phyloP scores from a whole-genome alignment of 371 early-diverging fungal species.

The Syncephalastrum contaminatum region DNA sequence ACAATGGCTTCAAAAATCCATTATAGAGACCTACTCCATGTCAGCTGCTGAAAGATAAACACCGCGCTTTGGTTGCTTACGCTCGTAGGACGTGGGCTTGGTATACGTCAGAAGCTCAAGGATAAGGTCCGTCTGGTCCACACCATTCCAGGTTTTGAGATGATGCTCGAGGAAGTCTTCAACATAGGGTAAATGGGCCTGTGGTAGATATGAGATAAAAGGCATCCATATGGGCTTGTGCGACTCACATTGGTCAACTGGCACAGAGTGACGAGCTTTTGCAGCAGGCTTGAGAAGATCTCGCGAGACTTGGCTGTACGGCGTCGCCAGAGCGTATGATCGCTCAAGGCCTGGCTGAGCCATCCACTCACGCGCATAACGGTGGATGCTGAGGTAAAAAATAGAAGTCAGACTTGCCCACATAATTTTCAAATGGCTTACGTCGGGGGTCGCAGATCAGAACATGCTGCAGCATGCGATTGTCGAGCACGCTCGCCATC shows the following conservation, averaged over 20 bases:
- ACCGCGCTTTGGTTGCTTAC: constrained; percentile 21
- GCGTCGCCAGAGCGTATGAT: constrained; percentile 32
- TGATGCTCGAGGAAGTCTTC: constrained; percentile 46
- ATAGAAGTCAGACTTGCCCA: background rate
- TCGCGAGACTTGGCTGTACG: constrained; percentile 24
- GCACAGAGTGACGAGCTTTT: constrained; percentile 34
- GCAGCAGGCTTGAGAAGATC: constrained; percentile 34
- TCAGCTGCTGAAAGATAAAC: constrained; percentile 18
- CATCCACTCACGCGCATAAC: constrained; percentile 46
- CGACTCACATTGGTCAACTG: constrained; percentile 43
- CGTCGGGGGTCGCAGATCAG: constrained; percentile 32
- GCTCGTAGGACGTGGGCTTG: constrained; percentile 45
- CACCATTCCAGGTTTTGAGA: constrained; percentile 52
- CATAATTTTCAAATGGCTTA: constrained; percentile 11
- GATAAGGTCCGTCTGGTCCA: constrained; percentile 45
- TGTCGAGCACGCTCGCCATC: constrained; percentile 42
- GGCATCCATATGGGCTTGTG: background rate
- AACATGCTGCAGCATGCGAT: constrained; percentile 49
- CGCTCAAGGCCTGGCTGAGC: constrained; percentile 46
- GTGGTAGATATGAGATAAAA: background rate
- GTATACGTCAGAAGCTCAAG: constrained; percentile 47
- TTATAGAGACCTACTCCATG: constrained; percentile 8
- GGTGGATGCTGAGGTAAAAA: constrained; percentile 17
- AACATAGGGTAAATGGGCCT: constrained; percentile 51
- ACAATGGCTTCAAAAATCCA: constrained; percentile 41